Conservation (phyloP, 306 rosid species). For the Mucuna pruriens region DNA sequence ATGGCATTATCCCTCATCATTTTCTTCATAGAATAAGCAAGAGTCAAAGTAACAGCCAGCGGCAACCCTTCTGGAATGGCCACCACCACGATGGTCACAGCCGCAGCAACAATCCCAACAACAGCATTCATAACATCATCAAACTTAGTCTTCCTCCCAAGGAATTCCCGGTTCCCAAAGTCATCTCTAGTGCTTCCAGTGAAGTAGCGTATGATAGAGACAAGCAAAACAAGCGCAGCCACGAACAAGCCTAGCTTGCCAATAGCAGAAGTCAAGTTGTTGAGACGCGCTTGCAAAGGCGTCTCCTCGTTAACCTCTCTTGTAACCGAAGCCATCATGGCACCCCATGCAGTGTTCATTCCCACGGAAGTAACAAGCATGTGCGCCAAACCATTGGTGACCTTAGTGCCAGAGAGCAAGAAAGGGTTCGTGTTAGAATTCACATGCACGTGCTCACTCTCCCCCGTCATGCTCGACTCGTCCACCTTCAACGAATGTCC, state of each 20-base stretch:
- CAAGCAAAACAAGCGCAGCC: background rate
- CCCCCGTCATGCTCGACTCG: constrained; percentile 5
- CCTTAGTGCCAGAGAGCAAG: constrained; percentile 5
- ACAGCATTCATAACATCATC: background rate
- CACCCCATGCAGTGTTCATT: background rate
- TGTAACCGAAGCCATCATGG: background rate
- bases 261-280: background rate
- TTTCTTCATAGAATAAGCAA: constrained; percentile 23
- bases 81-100: background rate
- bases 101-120: background rate
- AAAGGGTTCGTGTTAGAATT: background rate
- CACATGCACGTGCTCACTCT: constrained; percentile 1
- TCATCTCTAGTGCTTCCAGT: background rate
- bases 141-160: background rate
- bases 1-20: constrained; percentile 19
- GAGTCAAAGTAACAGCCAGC: background rate
- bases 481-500: background rate
- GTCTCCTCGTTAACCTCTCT: background rate
- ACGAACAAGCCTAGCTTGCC: background rate
- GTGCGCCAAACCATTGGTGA: background rate
- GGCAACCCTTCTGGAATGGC: constrained; percentile 5
- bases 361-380: constrained; percentile 25
- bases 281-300: constrained; percentile 10
- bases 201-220: background rate
- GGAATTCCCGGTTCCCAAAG: background rate